Evolutionary conservation across 768 basidiomycete genomes (phyloP), one percentile per base, ranked within the genome.

Genomic region (Mycena galericulata): DNA sequence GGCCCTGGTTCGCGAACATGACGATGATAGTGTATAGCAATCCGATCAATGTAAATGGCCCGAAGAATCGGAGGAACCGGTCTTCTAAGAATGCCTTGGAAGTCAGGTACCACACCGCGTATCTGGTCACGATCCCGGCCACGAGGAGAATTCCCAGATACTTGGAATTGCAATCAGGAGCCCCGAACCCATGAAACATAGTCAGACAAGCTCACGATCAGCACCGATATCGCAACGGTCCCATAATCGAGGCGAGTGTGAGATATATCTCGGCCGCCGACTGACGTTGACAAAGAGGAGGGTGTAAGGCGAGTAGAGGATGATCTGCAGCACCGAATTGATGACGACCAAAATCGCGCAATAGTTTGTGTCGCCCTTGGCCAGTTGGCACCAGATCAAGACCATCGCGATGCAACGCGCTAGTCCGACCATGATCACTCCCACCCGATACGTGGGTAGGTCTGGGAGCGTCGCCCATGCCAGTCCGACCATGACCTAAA

Each of bases 391-490:
- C 94, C 93, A 95, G 47, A 96, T 91, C 82, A 92, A 87, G 67
- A 93, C 91, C 90, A 90, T 91, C 4, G 90, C 89, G 61, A 88
- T 89, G 74, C 87, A 92, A 50, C 90, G 82, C 15, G 91, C 92
- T 26, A 94, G 78, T 12, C 95, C 94, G 38, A 96, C 93, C 81
- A 96, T 82, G 73, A 96, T 90, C 4, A 96, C 91, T 3, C 95
- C 95, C 0, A 88, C 87, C 26, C 93, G 87, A 74, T 94, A 93
- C 3, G 85, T 85, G 24, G 89, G 88, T 2, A 92, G 84, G 75
- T 96, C 94, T 1, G 93, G 94, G 0, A 96, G 84, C 4, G 93
- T 92, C 15, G 92, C 93, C 92, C 94, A 95, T 1, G 94, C 93
- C 29, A 93, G 75, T 3, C 83, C 94, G n/a, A 95, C 86, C 94